Percentiles rank a stretch among this genome's conserved stretches.
phyloP scores from a whole-genome alignment of 1,284 basidiomycete species.

The Sutorius eximius region DNA sequence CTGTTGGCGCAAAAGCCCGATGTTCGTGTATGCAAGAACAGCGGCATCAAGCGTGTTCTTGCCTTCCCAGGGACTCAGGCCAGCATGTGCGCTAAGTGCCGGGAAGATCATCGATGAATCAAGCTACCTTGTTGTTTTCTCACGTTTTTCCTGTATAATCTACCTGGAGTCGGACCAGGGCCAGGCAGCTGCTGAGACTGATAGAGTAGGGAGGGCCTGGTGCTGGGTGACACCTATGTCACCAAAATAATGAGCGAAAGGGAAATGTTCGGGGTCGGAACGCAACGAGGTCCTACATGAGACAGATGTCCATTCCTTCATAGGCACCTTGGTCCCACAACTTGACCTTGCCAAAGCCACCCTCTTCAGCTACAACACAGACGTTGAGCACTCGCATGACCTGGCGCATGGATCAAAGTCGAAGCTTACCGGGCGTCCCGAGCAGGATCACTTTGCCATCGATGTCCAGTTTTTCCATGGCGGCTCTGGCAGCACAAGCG shows the following conservation, averaged over 20 bases:
- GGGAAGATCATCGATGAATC: neutral
- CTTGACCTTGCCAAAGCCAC: conserved; percentile 66
- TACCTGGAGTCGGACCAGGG: conserved; percentile 48
- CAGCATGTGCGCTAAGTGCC: conserved; percentile 60
- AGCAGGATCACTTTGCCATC: conserved; percentile 69
- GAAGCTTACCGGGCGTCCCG: conserved; percentile 64
- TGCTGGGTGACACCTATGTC: conserved; percentile 58
- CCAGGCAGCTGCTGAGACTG: conserved; percentile 52
- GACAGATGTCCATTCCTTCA: conserved; percentile 63
- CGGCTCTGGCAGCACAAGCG: conserved; percentile 59
- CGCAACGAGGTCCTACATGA: conserved; percentile 50
- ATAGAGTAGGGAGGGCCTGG: conserved; percentile 57
- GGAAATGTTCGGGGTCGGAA: neutral
- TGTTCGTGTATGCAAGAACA: conserved; percentile 68
- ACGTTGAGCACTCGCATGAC: neutral
- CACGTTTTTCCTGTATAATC: conserved; percentile 64
- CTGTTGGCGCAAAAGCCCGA: conserved; percentile 76
- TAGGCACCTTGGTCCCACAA: conserved; percentile 68
- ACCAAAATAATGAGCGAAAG: neutral
- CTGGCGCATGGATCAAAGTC: neutral
- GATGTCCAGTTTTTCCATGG: conserved; percentile 58
- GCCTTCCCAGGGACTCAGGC: conserved; percentile 73
- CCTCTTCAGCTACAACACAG: conserved; percentile 61
- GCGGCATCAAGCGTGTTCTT: conserved; percentile 77
- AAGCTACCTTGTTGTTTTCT: conserved; percentile 16